Evolutionary conservation across 2,329 filamentous ascomycete genomes (phyloP).

Genomic region (Botrytis galanthina): DNA sequence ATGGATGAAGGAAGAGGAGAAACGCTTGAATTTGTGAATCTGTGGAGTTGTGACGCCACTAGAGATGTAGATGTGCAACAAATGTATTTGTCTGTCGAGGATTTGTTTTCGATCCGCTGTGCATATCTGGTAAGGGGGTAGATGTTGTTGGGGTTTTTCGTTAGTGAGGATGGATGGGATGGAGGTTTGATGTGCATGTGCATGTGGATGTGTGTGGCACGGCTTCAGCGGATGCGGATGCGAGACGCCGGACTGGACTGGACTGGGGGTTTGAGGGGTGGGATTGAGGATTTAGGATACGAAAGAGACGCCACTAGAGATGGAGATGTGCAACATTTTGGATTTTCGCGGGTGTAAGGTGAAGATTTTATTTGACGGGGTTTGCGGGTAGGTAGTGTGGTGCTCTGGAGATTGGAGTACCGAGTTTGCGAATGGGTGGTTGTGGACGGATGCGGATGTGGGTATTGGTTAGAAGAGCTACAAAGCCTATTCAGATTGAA

Average conservation of each 20-base stretch:
- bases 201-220: neutral
- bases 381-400: neutral
- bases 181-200: neutral
- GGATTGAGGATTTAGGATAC: neutral
- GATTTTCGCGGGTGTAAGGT: neutral
- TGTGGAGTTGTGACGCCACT: neutral
- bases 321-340: neutral
- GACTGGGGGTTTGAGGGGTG: neutral
- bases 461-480: neutral
- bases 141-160: neutral
- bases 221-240: neutral
- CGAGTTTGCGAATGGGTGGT: neutral
- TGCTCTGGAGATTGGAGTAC: neutral
- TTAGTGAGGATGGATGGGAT: neutral
- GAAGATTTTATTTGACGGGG: neutral
- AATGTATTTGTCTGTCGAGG: neutral
- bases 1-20: neutral
- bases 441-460: neutral
- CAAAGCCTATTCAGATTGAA: neutral
- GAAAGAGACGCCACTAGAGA: neutral
- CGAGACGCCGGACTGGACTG: constrained; percentile 1
- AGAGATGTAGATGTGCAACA: constrained; percentile 11
- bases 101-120: neutral
- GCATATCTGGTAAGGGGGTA: neutral
- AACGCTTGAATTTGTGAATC: neutral